A percentile compares a stretch with the other conserved stretches of the same genome.
These are phyloP conservation scores for Helicosporidium sp. DNA, from an alignment of 139 green algal species.

Conservation along the genomic window DNA sequence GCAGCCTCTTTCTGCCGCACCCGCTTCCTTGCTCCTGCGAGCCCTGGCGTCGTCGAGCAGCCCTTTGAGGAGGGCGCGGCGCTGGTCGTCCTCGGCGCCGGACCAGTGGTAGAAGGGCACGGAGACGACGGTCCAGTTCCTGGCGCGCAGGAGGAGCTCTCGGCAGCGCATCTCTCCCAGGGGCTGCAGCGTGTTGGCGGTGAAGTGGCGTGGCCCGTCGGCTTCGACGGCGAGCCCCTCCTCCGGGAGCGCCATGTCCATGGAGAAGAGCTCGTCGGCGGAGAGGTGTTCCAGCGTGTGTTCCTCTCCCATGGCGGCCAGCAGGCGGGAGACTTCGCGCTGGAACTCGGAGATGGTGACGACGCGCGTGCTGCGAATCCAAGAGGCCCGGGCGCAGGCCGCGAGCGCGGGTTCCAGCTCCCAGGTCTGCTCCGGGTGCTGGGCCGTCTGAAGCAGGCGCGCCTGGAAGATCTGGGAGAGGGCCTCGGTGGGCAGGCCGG, in stretches of 20 bases:
- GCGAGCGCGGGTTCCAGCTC: not conserved
- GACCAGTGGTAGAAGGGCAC: conserved; percentile 30
- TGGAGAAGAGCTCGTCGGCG: conserved; percentile 23
- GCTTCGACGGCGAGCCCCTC: conserved; percentile 27
- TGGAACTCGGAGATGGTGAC: conserved; percentile 23
- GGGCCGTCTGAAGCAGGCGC: not conserved
- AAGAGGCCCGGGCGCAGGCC: not conserved
- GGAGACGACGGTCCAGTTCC: conserved; percentile 22
- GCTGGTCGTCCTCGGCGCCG: conserved; percentile 4
- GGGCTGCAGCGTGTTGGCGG: conserved; percentile 21
- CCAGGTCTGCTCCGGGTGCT: conserved; percentile 1
- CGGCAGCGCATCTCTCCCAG: conserved; percentile 11
- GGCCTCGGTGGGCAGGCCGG: not conserved
- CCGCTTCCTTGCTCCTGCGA: too few relatives aligned
- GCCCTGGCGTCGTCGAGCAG: conserved; percentile 10
- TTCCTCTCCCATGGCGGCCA: conserved; percentile 13
- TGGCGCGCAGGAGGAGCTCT: conserved; percentile 15
- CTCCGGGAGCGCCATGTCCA: conserved; percentile 26
- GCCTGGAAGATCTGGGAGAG: conserved; percentile 7
- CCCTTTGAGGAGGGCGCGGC: conserved; percentile 4
- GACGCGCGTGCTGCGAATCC: too few relatives aligned
- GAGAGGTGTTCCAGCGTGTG: conserved; percentile 28
- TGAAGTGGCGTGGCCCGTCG: conserved; percentile 36
- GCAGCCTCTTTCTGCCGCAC: too few relatives aligned
- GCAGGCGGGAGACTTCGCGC: conserved; percentile 16